Evolutionary conservation across 1,284 basidiomycete species (phyloP), one percentile per base, ranked within the genome.

Genomic region (Pisolithus thermaeus): DNA sequence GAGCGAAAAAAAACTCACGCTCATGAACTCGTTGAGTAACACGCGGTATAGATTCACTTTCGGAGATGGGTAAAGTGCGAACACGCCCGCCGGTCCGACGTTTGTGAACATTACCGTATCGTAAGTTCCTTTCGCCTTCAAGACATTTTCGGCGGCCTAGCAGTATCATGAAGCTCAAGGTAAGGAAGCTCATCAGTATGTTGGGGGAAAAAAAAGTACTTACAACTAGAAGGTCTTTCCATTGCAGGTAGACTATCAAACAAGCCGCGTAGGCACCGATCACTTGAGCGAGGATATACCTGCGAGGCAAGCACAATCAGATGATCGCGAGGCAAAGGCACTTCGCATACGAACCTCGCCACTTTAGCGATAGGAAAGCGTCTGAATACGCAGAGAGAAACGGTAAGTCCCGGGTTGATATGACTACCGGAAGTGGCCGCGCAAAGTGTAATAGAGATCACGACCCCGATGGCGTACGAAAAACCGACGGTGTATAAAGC

Each of bases 11-110:
- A 20, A 27, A 55, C 78, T 59, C 60, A 86, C 83, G 43, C 73
- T 76, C 41, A 83, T 69, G 57, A 85, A 83, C 56, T 87, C 85
- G 61, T 84, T 87, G 52, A 86, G 64, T 61, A 85, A 80, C 36
- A 74, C 75, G 14, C 75, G 71, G 16, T 72, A 69, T n/a, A 85
- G 64, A 41, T 74, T 77, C 43, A 75, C 67, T 4, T 78, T 78
- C 18, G 78, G 71, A 3, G 68, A 53, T 6, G 74, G 67, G 52
- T 76, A 79, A 39, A 85, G 66, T 3, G 69, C 84, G 51, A 87
- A 82, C 49, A 82, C 77, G 3, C 84, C 84, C 8, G 77, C 82
- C 1, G 81, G 76, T 3, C 83, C 82, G 20, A 68, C 67, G 4
- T 82, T 75, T 0, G 80, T 80, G 64, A 83, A 87, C 59, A 78